These are phyloP conservation scores for Globisporangium cederbergense DNA, from an alignment of 352 stramenopile genomes.

Conservation along the genomic window DNA sequence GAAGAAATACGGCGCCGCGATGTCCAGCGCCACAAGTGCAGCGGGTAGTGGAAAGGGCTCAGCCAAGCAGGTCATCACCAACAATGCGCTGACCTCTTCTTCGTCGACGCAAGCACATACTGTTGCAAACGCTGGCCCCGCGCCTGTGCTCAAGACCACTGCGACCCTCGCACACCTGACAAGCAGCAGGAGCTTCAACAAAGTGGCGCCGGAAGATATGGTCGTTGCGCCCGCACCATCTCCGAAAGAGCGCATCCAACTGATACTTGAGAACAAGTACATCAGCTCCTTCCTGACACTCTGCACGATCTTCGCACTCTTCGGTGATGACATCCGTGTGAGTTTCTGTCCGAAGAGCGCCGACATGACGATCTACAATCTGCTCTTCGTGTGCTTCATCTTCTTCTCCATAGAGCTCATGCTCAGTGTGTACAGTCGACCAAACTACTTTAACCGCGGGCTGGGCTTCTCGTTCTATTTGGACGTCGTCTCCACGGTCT, in stretches of 20 bases:
- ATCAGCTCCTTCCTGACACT: conserved; percentile 61
- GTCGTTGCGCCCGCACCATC: conserved; percentile 28
- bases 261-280: conserved; percentile 68
- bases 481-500: conserved; percentile 92
- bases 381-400: conserved; percentile 78
- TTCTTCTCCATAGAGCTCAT: conserved; percentile 70
- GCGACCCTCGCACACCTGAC: conserved; percentile 37
- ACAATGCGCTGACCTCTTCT: conserved; percentile 4
- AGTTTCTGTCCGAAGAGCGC: conserved; percentile 59
- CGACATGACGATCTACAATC: conserved; percentile 67
- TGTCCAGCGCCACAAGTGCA: conserved; percentile 26
- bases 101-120: conserved; percentile 9
- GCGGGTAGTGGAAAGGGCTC: conserved; percentile 7
- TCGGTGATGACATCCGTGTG: conserved; percentile 83
- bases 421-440: conserved; percentile 66
- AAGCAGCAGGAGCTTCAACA: conserved; percentile 52
- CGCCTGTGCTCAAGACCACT: conserved; percentile 27
- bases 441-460: conserved; percentile 76
- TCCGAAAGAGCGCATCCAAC: conserved; percentile 40
- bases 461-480: conserved; percentile 90
- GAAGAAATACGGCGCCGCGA: conserved; percentile 21
- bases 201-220: conserved; percentile 63
- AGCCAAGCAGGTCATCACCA: conserved; percentile 12
- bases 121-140: conserved; percentile 19
- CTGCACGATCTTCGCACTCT: conserved; percentile 85